Evolutionary conservation across 805 yeast genomes (phyloP).

Genomic region (Candida boleticola): DNA sequence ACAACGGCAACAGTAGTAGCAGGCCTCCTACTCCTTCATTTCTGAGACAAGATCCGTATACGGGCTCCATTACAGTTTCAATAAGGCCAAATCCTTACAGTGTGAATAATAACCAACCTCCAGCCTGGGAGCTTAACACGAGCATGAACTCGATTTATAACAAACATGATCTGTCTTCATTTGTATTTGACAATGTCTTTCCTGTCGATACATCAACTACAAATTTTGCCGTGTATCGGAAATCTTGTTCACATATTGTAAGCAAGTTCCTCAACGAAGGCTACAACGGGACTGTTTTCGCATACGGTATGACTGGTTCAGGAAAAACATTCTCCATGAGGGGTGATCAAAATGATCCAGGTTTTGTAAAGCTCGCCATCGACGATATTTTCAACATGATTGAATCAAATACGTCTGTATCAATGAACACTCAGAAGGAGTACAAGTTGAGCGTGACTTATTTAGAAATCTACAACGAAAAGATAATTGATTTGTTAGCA

Average conservation of each 20-base stretch:
- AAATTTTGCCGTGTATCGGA: slow-evolving; percentile 61
- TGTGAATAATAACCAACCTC: slow-evolving; percentile 28
- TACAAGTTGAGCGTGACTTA: slow-evolving; percentile 64
- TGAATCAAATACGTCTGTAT: slow-evolving; percentile 15
- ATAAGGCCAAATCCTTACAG: slow-evolving; percentile 71
- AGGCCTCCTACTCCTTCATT: slow-evolving; percentile 40
- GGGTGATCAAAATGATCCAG: slow-evolving; percentile 61
- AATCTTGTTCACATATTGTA: slow-evolving; percentile 53
- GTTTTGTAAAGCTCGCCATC: slow-evolving; percentile 70
- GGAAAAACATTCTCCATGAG: slow-evolving; percentile 90
- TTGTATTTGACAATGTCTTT: slow-evolving; percentile 78
- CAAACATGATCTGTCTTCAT: slow-evolving; percentile 56
- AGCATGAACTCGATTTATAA: slow-evolving; percentile 39
- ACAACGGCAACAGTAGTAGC: slow-evolving; percentile 13
- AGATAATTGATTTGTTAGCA: slow-evolving; percentile 66
- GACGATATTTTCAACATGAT: slow-evolving; percentile 54
- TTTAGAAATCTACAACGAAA: slow-evolving; percentile 85
- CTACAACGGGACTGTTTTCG: slow-evolving; percentile 84
- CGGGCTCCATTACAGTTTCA: slow-evolving; percentile 74
- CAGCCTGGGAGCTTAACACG: slow-evolving; percentile 48
- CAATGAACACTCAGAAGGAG: slow-evolving; percentile 21
- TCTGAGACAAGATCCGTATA: slow-evolving; percentile 42
- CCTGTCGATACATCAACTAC: slow-evolving; percentile 41
- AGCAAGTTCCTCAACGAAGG: slow-evolving; percentile 60
- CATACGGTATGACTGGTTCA: slow-evolving; percentile 93